Conservation (phyloP, 2,329 filamentous ascomycete genomes). For the Monosporascus sp. region DNA sequence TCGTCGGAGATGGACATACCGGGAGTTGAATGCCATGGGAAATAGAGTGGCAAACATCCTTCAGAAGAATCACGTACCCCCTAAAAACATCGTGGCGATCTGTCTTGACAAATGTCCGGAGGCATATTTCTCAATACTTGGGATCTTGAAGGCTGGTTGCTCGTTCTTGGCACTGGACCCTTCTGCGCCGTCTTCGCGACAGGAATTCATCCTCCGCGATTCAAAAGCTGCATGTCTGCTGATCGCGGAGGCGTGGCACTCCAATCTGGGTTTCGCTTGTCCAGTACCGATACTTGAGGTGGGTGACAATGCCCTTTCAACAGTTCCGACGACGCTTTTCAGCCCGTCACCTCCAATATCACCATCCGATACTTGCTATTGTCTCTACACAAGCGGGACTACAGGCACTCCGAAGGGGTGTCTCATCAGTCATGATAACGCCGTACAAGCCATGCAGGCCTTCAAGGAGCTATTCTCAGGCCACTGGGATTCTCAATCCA, state of each 20-base stretch:
- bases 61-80: slow-evolving; percentile 35
- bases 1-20: slow-evolving; percentile 64
- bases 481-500: slow-evolving; percentile 67
- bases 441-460: slow-evolving; percentile 81
- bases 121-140: slow-evolving; percentile 76
- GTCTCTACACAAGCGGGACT: slow-evolving; percentile 81
- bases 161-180: slow-evolving; percentile 78
- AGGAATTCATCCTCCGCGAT: slow-evolving; percentile 72
- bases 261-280: slow-evolving; percentile 27
- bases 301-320: slow-evolving; percentile 25
- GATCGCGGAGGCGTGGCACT: slow-evolving; percentile 33
- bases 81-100: slow-evolving; percentile 63
- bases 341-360: slow-evolving; percentile 28
- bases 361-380: slow-evolving; percentile 65
- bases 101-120: slow-evolving; percentile 83
- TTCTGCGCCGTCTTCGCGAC: slow-evolving; percentile 64
- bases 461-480: slow-evolving; percentile 73
- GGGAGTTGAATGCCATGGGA: slow-evolving; percentile 62
- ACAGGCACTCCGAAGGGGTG: slow-evolving; percentile 86
- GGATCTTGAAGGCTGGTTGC: slow-evolving; percentile 76
- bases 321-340: slow-evolving; percentile 9
- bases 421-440: slow-evolving; percentile 81
- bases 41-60: slow-evolving; percentile 69
- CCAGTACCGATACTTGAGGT: slow-evolving; percentile 28
- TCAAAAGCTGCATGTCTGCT: slow-evolving; percentile 61